Conservation (phyloP, 2,329 filamentous ascomycete species). For the Pestalotiopsis sp. region DNA sequence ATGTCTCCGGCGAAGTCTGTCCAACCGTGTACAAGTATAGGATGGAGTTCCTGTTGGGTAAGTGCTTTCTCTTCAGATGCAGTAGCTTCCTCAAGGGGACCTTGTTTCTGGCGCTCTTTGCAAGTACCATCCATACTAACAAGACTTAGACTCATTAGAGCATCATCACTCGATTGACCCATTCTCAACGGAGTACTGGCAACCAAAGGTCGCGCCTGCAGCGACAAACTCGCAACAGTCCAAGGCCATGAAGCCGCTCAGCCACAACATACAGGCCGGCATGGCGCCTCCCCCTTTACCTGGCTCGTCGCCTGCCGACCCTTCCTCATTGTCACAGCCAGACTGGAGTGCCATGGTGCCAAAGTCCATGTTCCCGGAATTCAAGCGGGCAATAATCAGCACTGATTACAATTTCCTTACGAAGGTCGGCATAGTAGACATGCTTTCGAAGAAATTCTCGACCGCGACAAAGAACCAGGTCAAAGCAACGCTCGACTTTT, state of each 20-base stretch:
- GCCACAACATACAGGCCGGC: not conserved
- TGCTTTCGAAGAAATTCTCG: constrained; percentile 74
- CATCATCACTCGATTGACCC: constrained; percentile 72
- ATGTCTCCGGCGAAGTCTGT: constrained; percentile 27
- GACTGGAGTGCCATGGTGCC: constrained; percentile 46
- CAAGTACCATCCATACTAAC: not conserved
- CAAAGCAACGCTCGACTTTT: constrained; percentile 67
- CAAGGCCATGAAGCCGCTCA: constrained; percentile 13
- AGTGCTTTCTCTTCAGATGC: constrained; percentile 29
- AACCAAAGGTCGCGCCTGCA: constrained; percentile 21
- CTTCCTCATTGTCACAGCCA: not conserved
- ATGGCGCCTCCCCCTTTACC: constrained; percentile 26
- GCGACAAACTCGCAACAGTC: not conserved
- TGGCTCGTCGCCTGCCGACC: constrained; percentile 1
- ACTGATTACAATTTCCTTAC: constrained; percentile 62
- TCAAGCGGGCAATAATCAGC: constrained; percentile 71
- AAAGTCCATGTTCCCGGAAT: constrained; percentile 61
- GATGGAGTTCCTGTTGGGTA: constrained; percentile 76
- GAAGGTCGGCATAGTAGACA: constrained; percentile 75
- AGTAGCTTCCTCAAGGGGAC: not conserved
- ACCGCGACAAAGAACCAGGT: constrained; percentile 71
- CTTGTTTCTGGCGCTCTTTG: not conserved
- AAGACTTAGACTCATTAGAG: constrained; percentile 45
- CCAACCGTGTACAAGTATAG: constrained; percentile 61
- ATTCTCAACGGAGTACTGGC: constrained; percentile 83